Percentiles rank a stretch among this genome's conserved stretches.
phyloP scores from a whole-genome alignment of 2,329 filamentous ascomycete species.

The Colletotrichum navitas region DNA sequence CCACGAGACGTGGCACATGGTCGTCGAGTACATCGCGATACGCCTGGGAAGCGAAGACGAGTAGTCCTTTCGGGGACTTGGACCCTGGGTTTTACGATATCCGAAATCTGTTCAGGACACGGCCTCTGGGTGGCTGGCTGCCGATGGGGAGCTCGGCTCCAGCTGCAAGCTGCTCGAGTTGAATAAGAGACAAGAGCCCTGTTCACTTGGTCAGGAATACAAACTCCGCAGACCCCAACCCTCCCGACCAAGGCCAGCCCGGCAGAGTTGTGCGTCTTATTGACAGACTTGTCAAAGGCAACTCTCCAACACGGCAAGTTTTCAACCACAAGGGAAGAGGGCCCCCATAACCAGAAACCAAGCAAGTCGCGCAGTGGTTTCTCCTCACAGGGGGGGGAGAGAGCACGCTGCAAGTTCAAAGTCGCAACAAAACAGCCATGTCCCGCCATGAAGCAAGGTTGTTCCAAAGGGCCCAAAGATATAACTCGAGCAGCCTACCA shows the following conservation, averaged over 20 bases:
- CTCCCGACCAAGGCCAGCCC: too few relatives aligned
- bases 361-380: too few relatives aligned
- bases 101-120: background rate
- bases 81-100: background rate
- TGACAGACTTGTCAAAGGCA: background rate
- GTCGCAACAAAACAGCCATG: background rate
- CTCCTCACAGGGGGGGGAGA: too few relatives aligned
- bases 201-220: too few relatives aligned
- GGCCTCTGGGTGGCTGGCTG: too few relatives aligned
- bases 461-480: background rate
- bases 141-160: too few relatives aligned
- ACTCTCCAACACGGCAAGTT: rapidly evolving
- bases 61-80: background rate
- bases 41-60: background rate
- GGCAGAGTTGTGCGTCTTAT: background rate
- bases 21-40: background rate
- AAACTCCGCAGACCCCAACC: too few relatives aligned
- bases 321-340: background rate
- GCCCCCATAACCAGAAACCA: too few relatives aligned
- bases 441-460: background rate
- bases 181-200: too few relatives aligned
- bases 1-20: background rate
- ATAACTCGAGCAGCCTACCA: background rate
- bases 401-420: background rate
- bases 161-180: background rate